These are phyloP conservation scores for Boletus patriciae DNA, from an alignment of 768 basidiomycete species.

Conservation along the genomic window DNA sequence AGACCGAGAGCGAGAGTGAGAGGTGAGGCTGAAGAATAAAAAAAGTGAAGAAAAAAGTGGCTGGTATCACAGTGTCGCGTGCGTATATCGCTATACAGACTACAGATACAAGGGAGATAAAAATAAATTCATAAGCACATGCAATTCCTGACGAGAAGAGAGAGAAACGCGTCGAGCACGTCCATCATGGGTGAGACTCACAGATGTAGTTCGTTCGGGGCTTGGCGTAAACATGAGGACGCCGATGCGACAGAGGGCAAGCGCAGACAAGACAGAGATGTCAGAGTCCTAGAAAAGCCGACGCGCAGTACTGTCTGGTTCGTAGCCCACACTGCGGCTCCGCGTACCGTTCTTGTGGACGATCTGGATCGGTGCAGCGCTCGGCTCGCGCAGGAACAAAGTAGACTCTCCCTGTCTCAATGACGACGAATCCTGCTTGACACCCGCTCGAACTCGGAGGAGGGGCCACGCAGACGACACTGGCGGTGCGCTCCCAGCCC, in stretches of 20 bases:
- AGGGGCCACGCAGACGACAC: slow-evolving; percentile 24
- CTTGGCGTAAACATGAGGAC: not conserved
- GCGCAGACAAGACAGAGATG: not conserved
- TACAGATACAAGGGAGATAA: slow-evolving; percentile 13
- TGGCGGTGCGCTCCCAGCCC: slow-evolving; percentile 33
- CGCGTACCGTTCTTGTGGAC: slow-evolving; percentile 20
- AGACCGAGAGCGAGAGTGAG: not conserved
- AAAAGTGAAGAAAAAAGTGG: not conserved
- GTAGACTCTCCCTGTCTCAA: slow-evolving; percentile 6
- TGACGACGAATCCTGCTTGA: slow-evolving; percentile 12
- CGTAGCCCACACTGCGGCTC: slow-evolving; percentile 30
- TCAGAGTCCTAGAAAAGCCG: slow-evolving; percentile 23
- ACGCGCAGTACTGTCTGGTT: slow-evolving; percentile 13
- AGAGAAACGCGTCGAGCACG: slow-evolving; percentile 4
- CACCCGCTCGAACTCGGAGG: slow-evolving; percentile 9
- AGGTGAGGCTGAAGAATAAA: not conserved
- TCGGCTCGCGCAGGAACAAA: slow-evolving; percentile 30
- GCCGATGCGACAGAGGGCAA: not conserved
- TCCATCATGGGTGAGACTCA: slow-evolving; percentile 18
- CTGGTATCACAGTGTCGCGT: slow-evolving; percentile 9
- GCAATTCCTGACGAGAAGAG: not conserved
- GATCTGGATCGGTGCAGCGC: slow-evolving; percentile 26
- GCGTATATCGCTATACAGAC: slow-evolving; percentile 7
- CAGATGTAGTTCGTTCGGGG: slow-evolving; percentile 2
- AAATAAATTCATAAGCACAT: slow-evolving; percentile 16